Percentiles rank a stretch among this genome's conserved stretches.
These are phyloP conservation scores for Ciborinia camelliae DNA, from an alignment of 2,329 filamentous ascomycete genomes.

Conservation along the genomic window DNA sequence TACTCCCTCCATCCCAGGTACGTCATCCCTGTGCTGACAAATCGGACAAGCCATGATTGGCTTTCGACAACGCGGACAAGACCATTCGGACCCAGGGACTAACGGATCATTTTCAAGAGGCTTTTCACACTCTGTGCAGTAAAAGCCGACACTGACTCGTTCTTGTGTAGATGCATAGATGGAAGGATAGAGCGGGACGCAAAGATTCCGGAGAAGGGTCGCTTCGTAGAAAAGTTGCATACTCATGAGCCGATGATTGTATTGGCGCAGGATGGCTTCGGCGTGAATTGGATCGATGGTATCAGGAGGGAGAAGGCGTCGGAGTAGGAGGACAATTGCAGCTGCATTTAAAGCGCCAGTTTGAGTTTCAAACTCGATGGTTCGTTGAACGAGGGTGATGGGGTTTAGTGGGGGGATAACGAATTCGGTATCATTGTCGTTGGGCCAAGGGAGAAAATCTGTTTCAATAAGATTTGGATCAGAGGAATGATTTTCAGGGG, in stretches of 20 bases:
- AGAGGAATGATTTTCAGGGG: constrained; percentile 21
- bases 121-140: constrained; percentile 55
- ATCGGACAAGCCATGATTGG: constrained; percentile 57
- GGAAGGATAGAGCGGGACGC: constrained; percentile 50
- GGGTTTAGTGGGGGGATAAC: constrained; percentile 55
- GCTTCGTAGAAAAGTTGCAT: constrained; percentile 61
- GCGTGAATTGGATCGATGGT: constrained; percentile 56
- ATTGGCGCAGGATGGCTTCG: constrained; percentile 54
- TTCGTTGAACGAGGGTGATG: constrained; percentile 50
- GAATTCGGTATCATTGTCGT: constrained; percentile 54
- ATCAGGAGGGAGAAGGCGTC: constrained; percentile 52
- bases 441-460: constrained; percentile 57
- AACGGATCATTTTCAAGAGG: constrained; percentile 44
- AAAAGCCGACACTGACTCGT: constrained; percentile 51
- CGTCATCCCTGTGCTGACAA: constrained; percentile 46
- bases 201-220: constrained; percentile 58
- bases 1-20: background rate
- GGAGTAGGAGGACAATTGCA: constrained; percentile 58
- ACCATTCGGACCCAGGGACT: constrained; percentile 46
- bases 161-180: constrained; percentile 55
- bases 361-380: constrained; percentile 54
- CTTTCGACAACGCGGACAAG: constrained; percentile 55
- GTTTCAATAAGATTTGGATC: constrained; percentile 47
- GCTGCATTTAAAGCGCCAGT: constrained; percentile 57
- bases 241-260: constrained; percentile 56